Evolutionary conservation across 306 rosid genomes (phyloP).

Genomic region (Malus domestica): ASM211411v1 NC_041802.1:29179501-29180000

Average conservation of each 20-base stretch:
- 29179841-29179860: conserved; percentile 9
- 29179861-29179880: neutral
- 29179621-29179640: conserved; percentile 84
- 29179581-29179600: conserved; percentile 10
- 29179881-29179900: conserved; percentile 11
- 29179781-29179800: conserved; percentile 16
- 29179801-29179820: conserved; percentile 4
- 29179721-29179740: conserved; percentile 22
- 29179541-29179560: conserved; percentile 24
- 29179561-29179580: conserved; percentile 8
- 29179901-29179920: neutral
- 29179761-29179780: neutral
- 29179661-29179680: conserved; percentile 32
- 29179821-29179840: conserved; percentile 18
- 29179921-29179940: neutral
- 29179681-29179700: conserved; percentile 22
- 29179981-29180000: neutral
- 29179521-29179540: conserved; percentile 8
- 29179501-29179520: conserved; percentile 4
- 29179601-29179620: conserved; percentile 42
- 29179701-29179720: conserved; percentile 19
- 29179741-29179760: conserved; percentile 16
- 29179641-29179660: conserved; percentile 50
- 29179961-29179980: neutral
- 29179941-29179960: neutral